These are phyloP conservation scores for Cystobasidiaceae sp. DNA, from an alignment of 1,284 basidiomycete species.

Conservation along the genomic window DNA sequence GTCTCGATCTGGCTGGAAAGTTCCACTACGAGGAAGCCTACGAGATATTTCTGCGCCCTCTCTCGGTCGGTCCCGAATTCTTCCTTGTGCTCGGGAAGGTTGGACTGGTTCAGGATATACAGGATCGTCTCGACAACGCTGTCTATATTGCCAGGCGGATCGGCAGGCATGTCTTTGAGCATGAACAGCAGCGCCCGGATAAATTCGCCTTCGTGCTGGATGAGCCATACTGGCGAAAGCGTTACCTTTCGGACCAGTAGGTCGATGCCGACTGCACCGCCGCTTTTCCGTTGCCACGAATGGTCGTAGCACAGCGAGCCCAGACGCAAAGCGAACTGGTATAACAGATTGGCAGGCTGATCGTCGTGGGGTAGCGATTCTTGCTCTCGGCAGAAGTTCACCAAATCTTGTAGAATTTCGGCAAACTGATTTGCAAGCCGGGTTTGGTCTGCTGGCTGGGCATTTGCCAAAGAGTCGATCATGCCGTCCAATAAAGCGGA, in stretches of 20 bases:
- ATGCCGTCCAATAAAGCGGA: conserved; percentile 63
- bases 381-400: conserved; percentile 42
- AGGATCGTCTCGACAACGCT: conserved; percentile 74
- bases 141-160: conserved; percentile 75
- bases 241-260: conserved; percentile 68
- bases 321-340: conserved; percentile 73
- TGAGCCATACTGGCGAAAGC: conserved; percentile 72
- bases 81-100: conserved; percentile 45
- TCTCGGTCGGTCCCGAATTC: conserved; percentile 30
- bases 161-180: conserved; percentile 90
- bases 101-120: conserved; percentile 68
- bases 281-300: conserved; percentile 77
- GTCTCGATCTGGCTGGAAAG: conserved; percentile 80
- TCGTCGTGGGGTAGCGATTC: conserved; percentile 48
- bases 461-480: conserved; percentile 65
- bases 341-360: conserved; percentile 54
- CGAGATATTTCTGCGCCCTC: conserved; percentile 52
- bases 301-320: conserved; percentile 81
- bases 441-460: conserved; percentile 34
- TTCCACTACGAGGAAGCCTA: conserved; percentile 83
- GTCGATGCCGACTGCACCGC: conserved; percentile 76
- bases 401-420: conserved; percentile 17
- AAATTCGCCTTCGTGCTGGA: conserved; percentile 84
- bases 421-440: conserved; percentile 23
- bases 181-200: conserved; percentile 87